Evolutionary conservation across 2,329 filamentous ascomycete genomes (phyloP).

Genomic region (Ophiocordyceps camponoti-saundersi): DNA sequence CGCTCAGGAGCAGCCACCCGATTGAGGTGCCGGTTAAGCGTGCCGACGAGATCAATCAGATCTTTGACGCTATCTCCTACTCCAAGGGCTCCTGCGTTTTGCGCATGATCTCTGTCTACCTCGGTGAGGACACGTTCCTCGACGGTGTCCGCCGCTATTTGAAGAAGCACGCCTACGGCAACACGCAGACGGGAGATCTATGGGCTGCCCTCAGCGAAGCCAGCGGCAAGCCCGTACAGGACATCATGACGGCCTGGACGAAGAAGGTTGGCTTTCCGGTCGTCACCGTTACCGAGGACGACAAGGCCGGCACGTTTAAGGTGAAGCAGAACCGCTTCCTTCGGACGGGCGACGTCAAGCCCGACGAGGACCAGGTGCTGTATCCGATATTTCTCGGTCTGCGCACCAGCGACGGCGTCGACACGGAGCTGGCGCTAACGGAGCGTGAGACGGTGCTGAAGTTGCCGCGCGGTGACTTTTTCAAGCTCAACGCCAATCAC

Average conservation of each 20-base stretch:
- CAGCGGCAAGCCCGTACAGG: conserved; percentile 77
- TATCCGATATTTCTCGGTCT: conserved; percentile 84
- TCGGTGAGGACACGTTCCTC: conserved; percentile 84
- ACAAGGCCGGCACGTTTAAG: conserved; percentile 54
- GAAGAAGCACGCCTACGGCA: conserved; percentile 92
- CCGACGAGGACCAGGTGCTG: conserved; percentile 75
- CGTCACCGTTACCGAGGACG: conserved; percentile 56
- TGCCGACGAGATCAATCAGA: conserved; percentile 93
- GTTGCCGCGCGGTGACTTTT: conserved; percentile 69
- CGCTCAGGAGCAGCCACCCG: conserved; percentile 83
- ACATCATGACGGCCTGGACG: conserved; percentile 92
- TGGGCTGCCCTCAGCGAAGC: conserved; percentile 79
- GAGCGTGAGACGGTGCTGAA: conserved; percentile 60
- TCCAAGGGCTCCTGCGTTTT: conserved; percentile 92
- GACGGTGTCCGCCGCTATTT: conserved; percentile 82
- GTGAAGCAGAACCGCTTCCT: conserved; percentile 93
- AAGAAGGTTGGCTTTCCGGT: conserved; percentile 93
- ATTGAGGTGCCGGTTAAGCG: conserved; percentile 94
- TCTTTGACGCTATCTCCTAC: conserved; percentile 95
- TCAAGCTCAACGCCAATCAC: conserved; percentile 92
- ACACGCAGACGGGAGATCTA: conserved; percentile 79
- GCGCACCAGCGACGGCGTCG: conserved; percentile 65
- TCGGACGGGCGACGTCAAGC: conserved; percentile 79
- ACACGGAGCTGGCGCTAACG: conserved; percentile 31
- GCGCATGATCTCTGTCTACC: conserved; percentile 91